These are phyloP conservation scores for Dactylis glomerata DNA, from an alignment of 176 grass and related monocot species.

Conservation along the genomic window DNA sequence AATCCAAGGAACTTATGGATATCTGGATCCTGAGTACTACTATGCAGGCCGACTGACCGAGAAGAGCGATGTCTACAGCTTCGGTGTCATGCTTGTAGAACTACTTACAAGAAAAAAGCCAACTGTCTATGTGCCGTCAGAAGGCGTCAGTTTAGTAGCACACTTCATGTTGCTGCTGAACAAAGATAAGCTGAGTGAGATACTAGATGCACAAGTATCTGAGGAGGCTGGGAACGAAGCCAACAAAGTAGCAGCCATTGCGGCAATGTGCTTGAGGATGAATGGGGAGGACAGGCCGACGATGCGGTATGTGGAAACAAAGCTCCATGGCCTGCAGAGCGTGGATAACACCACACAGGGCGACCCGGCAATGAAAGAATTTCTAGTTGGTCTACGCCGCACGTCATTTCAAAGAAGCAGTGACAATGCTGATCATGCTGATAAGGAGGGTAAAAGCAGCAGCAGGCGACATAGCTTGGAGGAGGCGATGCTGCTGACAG, in stretches of 20 bases:
- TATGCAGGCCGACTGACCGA: slow-evolving; percentile 40
- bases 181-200: neutral
- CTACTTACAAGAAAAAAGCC: slow-evolving; percentile 46
- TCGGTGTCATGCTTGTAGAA: slow-evolving; percentile 59
- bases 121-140: neutral
- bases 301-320: slow-evolving; percentile 33
- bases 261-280: slow-evolving; percentile 38
- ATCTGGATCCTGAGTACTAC: slow-evolving; percentile 60
- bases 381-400: neutral
- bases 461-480: slow-evolving; percentile 41
- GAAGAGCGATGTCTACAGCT: slow-evolving; percentile 70
- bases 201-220: slow-evolving; percentile 19
- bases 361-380: neutral
- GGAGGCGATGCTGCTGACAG: slow-evolving; percentile 36
- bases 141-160: slow-evolving; percentile 18
- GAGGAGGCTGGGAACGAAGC: slow-evolving; percentile 13
- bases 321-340: slow-evolving; percentile 19
- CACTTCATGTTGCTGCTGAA: slow-evolving; percentile 16
- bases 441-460: neutral
- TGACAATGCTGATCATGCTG: neutral
- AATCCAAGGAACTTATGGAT: slow-evolving; percentile 62
- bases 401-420: neutral
- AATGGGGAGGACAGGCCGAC: slow-evolving; percentile 35
- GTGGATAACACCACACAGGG: neutral
- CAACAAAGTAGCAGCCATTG: slow-evolving; percentile 18